phyloP scores from a whole-genome alignment of 352 stramenopile species.

The Phytophthora niederhauseri region DNA sequence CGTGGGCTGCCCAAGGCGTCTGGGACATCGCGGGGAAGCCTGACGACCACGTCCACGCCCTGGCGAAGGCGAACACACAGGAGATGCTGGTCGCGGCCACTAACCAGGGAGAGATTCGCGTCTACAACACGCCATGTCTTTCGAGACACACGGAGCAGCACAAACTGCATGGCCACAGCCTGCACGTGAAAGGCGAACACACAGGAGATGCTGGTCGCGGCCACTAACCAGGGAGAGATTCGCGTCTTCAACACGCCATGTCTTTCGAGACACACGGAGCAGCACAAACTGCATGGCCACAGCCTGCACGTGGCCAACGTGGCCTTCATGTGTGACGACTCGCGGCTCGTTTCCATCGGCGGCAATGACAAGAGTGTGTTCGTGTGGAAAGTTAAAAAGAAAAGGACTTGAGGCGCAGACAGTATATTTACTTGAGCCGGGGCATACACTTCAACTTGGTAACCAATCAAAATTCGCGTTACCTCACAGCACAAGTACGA shows the following conservation, averaged over 20 bases:
- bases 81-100: conserved; percentile 63
- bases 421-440: not conserved
- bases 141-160: conserved; percentile 66
- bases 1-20: conserved; percentile 69
- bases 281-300: conserved; percentile 68
- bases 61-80: conserved; percentile 53
- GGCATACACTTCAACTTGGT: conserved; percentile 15
- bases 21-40: conserved; percentile 52
- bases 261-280: conserved; percentile 61
- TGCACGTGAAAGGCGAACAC: conserved; percentile 58
- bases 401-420: not conserved
- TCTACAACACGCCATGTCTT: conserved; percentile 75
- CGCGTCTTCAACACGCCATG: conserved; percentile 73
- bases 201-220: conserved; percentile 53
- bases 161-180: conserved; percentile 64
- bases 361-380: conserved; percentile 77
- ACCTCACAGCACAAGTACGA: not conserved
- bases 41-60: conserved; percentile 61
- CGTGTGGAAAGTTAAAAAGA: conserved; percentile 56
- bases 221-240: conserved; percentile 74
- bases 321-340: conserved; percentile 75
- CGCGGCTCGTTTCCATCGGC: conserved; percentile 68
- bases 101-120: conserved; percentile 69
- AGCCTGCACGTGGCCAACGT: conserved; percentile 63
- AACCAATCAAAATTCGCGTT: conserved; percentile 9